These are phyloP conservation scores for Epichloe glyceriae DNA, from an alignment of 2,329 filamentous ascomycete genomes.

Conservation along the genomic window DNA sequence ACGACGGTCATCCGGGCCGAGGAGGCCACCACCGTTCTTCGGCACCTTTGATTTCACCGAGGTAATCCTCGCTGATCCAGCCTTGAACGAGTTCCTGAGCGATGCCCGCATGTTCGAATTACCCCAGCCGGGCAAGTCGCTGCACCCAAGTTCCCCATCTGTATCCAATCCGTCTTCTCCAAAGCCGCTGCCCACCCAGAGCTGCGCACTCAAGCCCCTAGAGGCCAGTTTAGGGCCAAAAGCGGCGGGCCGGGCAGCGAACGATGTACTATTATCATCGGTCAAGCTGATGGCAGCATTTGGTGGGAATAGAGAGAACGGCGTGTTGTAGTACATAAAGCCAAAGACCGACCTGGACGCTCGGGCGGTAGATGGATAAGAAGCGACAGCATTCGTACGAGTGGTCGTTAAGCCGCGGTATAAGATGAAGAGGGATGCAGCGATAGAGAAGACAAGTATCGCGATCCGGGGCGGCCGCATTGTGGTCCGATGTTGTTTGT, in stretches of 20 bases:
- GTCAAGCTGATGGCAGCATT: slow-evolving; percentile 93
- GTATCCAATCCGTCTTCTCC: slow-evolving; percentile 60
- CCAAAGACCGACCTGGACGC: slow-evolving; percentile 18
- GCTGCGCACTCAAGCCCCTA: slow-evolving; percentile 69
- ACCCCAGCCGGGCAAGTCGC: slow-evolving; percentile 83
- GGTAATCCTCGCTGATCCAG: slow-evolving; percentile 11
- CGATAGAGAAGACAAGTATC: slow-evolving; percentile 40
- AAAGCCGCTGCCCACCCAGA: slow-evolving; percentile 92
- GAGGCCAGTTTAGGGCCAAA: slow-evolving; percentile 72
- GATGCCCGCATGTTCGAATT: slow-evolving; percentile 40
- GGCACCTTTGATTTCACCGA: slow-evolving; percentile 7
- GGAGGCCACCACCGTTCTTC: slow-evolving; percentile 11
- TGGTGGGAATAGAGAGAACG: slow-evolving; percentile 83
- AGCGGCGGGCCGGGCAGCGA: slow-evolving; percentile 81
- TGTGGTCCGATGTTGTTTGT: slow-evolving; percentile 12
- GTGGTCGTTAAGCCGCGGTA: slow-evolving; percentile 34
- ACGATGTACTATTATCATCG: slow-evolving; percentile 96
- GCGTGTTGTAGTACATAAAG: slow-evolving; percentile 58
- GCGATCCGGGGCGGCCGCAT: slow-evolving; percentile 43
- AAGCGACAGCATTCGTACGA: slow-evolving; percentile 12
- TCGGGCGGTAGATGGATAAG: slow-evolving; percentile 12
- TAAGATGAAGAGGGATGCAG: slow-evolving; percentile 40
- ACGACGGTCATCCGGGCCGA: slow-evolving; percentile 17
- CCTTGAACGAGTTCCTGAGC: slow-evolving; percentile 27
- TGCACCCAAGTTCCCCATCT: slow-evolving; percentile 85